A percentile compares a stretch with the other conserved stretches of the same genome.
Conservation (phyloP, 1,139 yeast genomes). For the Geotrichum candidum region DNA sequence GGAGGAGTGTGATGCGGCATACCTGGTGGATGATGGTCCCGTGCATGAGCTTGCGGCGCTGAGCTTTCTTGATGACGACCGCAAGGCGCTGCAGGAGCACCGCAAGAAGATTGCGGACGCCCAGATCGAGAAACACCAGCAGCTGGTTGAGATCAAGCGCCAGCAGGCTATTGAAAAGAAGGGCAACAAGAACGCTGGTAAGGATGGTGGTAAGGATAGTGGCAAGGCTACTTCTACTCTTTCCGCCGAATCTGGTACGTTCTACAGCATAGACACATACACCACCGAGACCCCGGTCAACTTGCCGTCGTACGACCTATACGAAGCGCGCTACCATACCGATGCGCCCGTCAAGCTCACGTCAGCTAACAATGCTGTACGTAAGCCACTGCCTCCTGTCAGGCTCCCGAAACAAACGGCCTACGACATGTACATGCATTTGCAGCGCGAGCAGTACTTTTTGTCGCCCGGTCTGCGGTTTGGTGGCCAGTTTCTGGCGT, state of each 20-base stretch:
- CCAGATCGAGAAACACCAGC: constrained; percentile 23
- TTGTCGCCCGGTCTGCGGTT: constrained; percentile 83
- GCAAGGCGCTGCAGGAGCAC: constrained; percentile 12
- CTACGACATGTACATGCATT: constrained; percentile 37
- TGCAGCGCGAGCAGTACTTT: constrained; percentile 46
- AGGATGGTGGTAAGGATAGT: constrained; percentile 6
- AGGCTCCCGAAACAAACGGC: constrained; percentile 17
- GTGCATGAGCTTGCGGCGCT: constrained; percentile 28
- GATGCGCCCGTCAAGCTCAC: neutral
- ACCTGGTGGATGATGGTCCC: constrained; percentile 31
- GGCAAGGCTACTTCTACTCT: neutral
- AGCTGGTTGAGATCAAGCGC: constrained; percentile 24
- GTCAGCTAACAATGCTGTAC: neutral
- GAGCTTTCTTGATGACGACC: constrained; percentile 21
- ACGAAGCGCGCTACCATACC: constrained; percentile 9
- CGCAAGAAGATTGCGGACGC: constrained; percentile 18
- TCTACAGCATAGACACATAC: constrained; percentile 20
- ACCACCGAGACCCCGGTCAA: constrained; percentile 15
- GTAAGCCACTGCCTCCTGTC: neutral
- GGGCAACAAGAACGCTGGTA: constrained; percentile 8
- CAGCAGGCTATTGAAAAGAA: constrained; percentile 24
- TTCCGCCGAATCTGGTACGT: constrained; percentile 18
- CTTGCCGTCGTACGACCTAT: constrained; percentile 14
- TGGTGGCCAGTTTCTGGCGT: constrained; percentile 83
- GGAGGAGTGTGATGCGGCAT: constrained; percentile 35